phyloP scores from a whole-genome alignment of 257 asterid genomes.

The Capsicum chinense region DNA sequence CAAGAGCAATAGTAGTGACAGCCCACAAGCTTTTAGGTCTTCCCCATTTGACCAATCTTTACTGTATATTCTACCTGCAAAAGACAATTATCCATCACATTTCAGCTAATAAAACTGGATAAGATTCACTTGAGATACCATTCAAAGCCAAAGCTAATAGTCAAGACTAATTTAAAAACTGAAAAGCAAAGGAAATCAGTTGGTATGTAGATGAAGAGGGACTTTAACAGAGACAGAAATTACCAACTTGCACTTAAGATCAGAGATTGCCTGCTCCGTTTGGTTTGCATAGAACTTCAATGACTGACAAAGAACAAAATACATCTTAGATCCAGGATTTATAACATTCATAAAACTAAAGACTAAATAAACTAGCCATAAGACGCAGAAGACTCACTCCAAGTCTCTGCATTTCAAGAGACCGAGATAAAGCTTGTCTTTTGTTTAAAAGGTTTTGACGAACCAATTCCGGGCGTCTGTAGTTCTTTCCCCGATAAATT shows the following conservation, averaged over 20 bases:
- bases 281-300: constrained; percentile 78
- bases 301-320: constrained; percentile 51
- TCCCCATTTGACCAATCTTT: constrained; percentile 14
- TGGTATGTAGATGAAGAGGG: constrained; percentile 19
- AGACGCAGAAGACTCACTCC: constrained; percentile 64
- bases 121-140: constrained; percentile 12
- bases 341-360: constrained; percentile 26
- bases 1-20: constrained; percentile 18
- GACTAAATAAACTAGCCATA: constrained; percentile 27
- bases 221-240: constrained; percentile 27
- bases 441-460: constrained; percentile 63
- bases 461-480: constrained; percentile 63
- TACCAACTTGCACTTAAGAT: constrained; percentile 69
- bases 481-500: constrained; percentile 93
- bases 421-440: constrained; percentile 72
- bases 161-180: background rate
- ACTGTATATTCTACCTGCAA: constrained; percentile 18
- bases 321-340: constrained; percentile 25
- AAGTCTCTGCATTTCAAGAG: constrained; percentile 84
- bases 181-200: constrained; percentile 4
- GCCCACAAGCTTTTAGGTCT: constrained; percentile 2
- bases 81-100: constrained; percentile 22
- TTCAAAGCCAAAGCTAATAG: background rate
- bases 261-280: constrained; percentile 58
- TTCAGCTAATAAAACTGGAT: constrained; percentile 26